Conservation (phyloP, 495 filamentous ascomycete species). For the Trichoderma erinaceum region DNA sequence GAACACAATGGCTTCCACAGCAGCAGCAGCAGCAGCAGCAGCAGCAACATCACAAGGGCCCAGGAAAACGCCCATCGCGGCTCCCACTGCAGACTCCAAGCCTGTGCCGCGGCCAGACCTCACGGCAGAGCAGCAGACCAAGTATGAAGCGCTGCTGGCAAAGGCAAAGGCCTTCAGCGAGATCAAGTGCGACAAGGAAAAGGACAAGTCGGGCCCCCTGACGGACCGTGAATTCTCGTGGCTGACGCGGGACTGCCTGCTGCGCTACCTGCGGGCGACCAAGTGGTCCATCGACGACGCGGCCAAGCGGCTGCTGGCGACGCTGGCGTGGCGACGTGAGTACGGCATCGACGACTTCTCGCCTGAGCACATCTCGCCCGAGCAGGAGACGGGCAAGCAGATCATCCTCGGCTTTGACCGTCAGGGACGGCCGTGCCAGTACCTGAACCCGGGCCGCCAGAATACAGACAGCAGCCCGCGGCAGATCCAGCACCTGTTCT, state of each 20-base stretch:
- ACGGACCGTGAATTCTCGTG: constrained; percentile 79
- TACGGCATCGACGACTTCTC: constrained; percentile 71
- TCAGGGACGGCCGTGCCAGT: constrained; percentile 74
- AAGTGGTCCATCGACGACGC: constrained; percentile 80
- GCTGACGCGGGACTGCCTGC: constrained; percentile 83
- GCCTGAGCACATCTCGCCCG: constrained; percentile 74
- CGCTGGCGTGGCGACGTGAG: constrained; percentile 82
- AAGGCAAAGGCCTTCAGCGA: constrained; percentile 62
- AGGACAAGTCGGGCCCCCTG: constrained; percentile 56
- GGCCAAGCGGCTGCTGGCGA: constrained; percentile 69
- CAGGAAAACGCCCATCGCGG: constrained; percentile 59
- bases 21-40: not conserved
- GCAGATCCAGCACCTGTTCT: constrained; percentile 91
- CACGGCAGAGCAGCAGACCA: constrained; percentile 70
- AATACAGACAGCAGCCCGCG: constrained; percentile 86
- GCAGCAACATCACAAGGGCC: not conserved
- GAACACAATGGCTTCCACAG: not conserved
- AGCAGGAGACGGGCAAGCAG: constrained; percentile 96
- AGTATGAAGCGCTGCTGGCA: constrained; percentile 70
- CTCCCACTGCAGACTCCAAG: constrained; percentile 51
- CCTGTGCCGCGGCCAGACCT: constrained; percentile 50
- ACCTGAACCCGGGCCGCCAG: constrained; percentile 80
- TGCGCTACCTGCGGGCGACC: constrained; percentile 86
- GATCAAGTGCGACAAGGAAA: constrained; percentile 57
- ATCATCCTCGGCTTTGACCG: constrained; percentile 83